Evolutionary conservation across 371 early-diverging fungal genomes (phyloP), one percentile per base, ranked within the genome.

Genomic region (Mucor piriformis): DNA sequence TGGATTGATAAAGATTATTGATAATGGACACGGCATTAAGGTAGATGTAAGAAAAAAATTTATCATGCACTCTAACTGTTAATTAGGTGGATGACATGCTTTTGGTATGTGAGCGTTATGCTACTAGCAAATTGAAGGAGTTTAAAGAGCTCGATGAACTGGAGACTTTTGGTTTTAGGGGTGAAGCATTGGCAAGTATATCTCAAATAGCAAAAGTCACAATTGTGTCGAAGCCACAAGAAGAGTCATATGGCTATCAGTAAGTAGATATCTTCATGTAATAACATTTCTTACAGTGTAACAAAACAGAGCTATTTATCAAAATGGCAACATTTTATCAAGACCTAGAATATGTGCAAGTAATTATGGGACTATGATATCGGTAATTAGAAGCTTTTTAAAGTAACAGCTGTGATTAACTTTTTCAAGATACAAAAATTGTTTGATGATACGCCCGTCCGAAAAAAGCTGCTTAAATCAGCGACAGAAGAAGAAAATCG

Each of bases 111-210:
- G 88, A 90, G 66, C 81, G 93, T 33, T 93, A 95, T 76, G 90
- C 95, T 0, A 99, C 98, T 6, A 93, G 94, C 61, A 98, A 99
- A 74, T 72, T 97, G 1, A 63, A 68, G 0, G 61, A 71, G 4
- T 90, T 85, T 67, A 88, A 92, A 16, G 97, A 97, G 61, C 77
- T 98, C 49, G 67, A 70, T 20, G 59, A 64, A 13, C 85, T 97
- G 38, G 74, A 71, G 27, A 95, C 96, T 0, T 96, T 84, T 82
- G 98, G 99, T 0, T 99, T 97, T 69, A 84, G 98, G 40, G 99
- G 99, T 8, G 99, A 99, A 66, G 99, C 98, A 4, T 72, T 99
- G 32, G 92, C 97, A 1, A 95, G 95, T 63, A 93, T 99, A 48
- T 90, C 90, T 32, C 87, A 91, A 56, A 84, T 94, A 6, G 85